Evolutionary conservation across 2,329 filamentous ascomycete species (phyloP), one percentile per base, ranked within the genome.

Genomic region (Venturia oleaginea): DNA sequence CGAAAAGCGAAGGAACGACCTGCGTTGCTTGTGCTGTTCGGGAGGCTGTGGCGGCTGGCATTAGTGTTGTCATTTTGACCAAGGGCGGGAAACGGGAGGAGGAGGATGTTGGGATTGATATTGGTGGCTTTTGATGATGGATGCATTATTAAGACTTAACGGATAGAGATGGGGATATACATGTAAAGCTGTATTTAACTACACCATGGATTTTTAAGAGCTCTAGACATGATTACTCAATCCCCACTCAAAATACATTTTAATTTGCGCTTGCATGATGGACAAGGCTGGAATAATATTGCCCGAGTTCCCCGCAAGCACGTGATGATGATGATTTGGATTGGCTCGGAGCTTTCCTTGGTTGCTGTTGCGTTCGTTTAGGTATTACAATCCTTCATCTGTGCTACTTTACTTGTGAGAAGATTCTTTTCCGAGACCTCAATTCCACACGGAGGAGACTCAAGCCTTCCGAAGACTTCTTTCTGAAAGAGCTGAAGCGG

Each of bases 11-110:
- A 30, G 51, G 51, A 57, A 57, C 27, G 15, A 91, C 88, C 19
- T 91, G 86, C 74, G 84, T 90, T 81, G 83, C 87, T 19, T 92
- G 89, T 73, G 86, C 87, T 11, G 86, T 91, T 65, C 80, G 89
- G 66, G 88, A 91, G 74, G 88, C 89, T 37, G 91, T 89, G 74
- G 89, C 89, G 2, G 87, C 86, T 19, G 86, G 86, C 42, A 73
- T 91, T 63, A 88, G 85, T 59, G 88, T 91, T 48, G 85, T 90
- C 48, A 89, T 92, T 64, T 75, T 91, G 64, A 79, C 77, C 0
- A 75, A 79, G 66, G 75, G 77, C 8, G 74, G 76, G 64, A 77
- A 76, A 66, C 70, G 74, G 66, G 77, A 80, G 67, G 78, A 79
- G 61, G 77, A 77, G 64, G 76, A 81, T 70, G 11, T 46, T 13